Evolutionary conservation across 768 basidiomycete species (phyloP).

Genomic region (Steccherinum ochraceum): DNA sequence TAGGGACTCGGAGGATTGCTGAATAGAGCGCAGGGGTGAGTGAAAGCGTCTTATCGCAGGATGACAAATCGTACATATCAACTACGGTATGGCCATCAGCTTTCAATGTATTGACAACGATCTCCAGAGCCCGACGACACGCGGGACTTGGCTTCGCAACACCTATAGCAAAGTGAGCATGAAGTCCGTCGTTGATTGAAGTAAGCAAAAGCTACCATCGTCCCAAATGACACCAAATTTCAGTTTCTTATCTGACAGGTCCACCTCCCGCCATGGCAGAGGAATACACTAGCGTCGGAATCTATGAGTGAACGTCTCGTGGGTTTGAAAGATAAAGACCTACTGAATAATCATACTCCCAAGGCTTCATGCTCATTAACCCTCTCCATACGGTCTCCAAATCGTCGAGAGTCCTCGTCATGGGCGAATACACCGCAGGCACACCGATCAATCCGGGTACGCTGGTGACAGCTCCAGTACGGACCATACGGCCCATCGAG

Average conservation of each 20-base stretch:
- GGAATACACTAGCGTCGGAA: slow-evolving; percentile 40
- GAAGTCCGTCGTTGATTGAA: no score
- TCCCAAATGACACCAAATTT: slow-evolving; percentile 39
- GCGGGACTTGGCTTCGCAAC: slow-evolving; percentile 34
- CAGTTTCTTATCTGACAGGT: slow-evolving; percentile 26
- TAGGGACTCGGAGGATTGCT: slow-evolving; percentile 26
- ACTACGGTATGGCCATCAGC: slow-evolving; percentile 34
- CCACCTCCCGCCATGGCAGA: slow-evolving; percentile 33
- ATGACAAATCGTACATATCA: slow-evolving; percentile 24
- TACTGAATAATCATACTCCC: slow-evolving; percentile 38
- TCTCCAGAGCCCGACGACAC: slow-evolving; percentile 33
- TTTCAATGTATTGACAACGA: slow-evolving; percentile 25
- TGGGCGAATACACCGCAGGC: slow-evolving; percentile 32
- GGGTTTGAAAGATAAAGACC: slow-evolving; percentile 3
- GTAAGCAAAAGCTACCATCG: no score
- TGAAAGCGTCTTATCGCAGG: neutral
- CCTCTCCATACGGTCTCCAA: slow-evolving; percentile 42
- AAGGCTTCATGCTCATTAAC: slow-evolving; percentile 36
- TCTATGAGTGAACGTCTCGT: neutral
- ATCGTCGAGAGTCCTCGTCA: slow-evolving; percentile 38
- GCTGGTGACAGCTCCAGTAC: slow-evolving; percentile 26
- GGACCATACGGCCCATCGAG: slow-evolving; percentile 31
- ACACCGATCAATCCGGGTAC: slow-evolving; percentile 37
- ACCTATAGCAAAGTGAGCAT: slow-evolving; percentile 9
- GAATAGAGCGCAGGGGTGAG: neutral